Conservation (phyloP, 2,329 filamentous ascomycete genomes). For the Talaromyces sp. region DNA sequence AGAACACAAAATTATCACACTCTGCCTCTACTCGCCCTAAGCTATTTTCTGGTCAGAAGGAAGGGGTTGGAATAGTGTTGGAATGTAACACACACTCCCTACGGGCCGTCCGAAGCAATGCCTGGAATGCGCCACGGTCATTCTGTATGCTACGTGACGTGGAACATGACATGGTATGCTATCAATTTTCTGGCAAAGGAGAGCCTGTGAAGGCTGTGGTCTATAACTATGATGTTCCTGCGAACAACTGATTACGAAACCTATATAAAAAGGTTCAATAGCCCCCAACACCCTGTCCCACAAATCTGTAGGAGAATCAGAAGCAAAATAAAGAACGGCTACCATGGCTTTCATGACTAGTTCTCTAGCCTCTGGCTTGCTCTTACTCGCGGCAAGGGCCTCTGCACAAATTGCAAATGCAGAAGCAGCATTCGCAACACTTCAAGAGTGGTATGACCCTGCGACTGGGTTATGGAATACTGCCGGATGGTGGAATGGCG, state of each 20-base stretch:
- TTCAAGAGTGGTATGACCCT: conserved; percentile 18
- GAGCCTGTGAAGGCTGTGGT: too few species aligned
- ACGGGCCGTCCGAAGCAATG: not conserved
- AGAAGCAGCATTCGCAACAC: conserved; percentile 12
- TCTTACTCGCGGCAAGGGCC: not conserved
- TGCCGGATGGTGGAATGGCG: conserved; percentile 20
- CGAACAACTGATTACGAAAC: not conserved
- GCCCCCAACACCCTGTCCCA: not conserved
- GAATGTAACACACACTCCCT: conserved; percentile 13
- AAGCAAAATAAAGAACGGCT: not conserved
- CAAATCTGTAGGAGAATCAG: not conserved
- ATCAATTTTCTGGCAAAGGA: not conserved
- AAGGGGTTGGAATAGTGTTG: conserved; percentile 5
- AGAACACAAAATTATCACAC: not conserved
- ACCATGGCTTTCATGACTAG: not conserved
- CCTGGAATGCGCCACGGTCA: not conserved
- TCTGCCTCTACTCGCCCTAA: not conserved
- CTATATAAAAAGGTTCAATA: not conserved
- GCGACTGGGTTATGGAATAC: conserved; percentile 15
- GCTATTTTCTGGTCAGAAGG: not conserved
- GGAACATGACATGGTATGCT: not conserved
- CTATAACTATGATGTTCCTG: not conserved
- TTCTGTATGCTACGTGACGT: not conserved
- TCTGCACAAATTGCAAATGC: conserved; percentile 11
- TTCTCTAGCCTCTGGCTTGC: not conserved